These are phyloP conservation scores for Colletotrichum coccodes DNA, from an alignment of 2,329 filamentous ascomycete species.

Conservation along the genomic window DNA sequence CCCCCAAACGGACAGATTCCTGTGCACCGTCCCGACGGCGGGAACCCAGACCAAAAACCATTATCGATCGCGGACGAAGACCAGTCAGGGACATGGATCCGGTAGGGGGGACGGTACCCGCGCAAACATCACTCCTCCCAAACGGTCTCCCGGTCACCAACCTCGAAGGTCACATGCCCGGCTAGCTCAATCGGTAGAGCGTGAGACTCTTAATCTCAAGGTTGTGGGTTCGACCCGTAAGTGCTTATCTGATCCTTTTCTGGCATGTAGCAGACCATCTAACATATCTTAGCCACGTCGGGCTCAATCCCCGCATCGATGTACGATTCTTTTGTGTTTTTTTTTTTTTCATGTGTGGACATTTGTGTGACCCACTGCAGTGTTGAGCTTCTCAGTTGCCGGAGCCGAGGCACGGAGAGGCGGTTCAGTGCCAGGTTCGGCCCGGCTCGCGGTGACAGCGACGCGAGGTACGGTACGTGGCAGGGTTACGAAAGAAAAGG, in stretches of 20 bases:
- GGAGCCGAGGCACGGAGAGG: background rate
- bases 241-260: background rate
- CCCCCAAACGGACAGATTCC: background rate
- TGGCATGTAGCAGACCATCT: background rate
- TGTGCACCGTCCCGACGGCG: background rate
- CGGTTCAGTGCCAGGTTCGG: background rate
- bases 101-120: background rate
- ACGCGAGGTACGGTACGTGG: background rate
- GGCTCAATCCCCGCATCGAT: slow-evolving; percentile 19
- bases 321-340: background rate
- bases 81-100: background rate
- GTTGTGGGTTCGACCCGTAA: slow-evolving; percentile 60
- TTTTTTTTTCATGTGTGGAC: background rate
- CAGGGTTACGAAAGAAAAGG: background rate
- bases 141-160: background rate
- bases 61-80: background rate
- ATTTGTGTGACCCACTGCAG: background rate
- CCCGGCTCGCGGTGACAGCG: background rate
- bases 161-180: slow-evolving; percentile 47
- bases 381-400: background rate
- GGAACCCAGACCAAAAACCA: background rate
- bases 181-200: slow-evolving; percentile 79
- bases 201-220: slow-evolving; percentile 76
- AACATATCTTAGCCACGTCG: background rate
- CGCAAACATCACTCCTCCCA: background rate